Evolutionary conservation across 495 filamentous ascomycete genomes (phyloP), one percentile per base, ranked within the genome.

Genomic region (Penicillium atrosanguineum): DNA sequence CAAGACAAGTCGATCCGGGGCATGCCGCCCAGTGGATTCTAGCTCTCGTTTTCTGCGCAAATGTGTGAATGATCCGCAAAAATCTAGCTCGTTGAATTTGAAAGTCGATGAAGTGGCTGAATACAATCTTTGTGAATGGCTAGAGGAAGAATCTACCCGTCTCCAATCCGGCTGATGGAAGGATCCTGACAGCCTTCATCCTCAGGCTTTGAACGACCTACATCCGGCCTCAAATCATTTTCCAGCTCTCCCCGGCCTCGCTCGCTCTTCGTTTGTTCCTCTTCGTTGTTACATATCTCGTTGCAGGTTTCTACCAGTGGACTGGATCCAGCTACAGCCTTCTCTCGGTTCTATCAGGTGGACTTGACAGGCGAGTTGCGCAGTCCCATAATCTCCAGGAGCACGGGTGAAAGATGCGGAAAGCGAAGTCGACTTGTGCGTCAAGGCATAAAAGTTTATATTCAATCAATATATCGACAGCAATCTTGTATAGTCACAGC

Each of bases 1-100:
- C 44, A 54, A 54, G 52, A 31, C 23, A 20, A n/a, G 44, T 21
- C 15, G 20, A 42, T 54, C 44, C 41, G 37, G 23, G 44, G 38
- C 31, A 31, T 39, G 39, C 20, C 11, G 39, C 16, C 20, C n/a
- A 9, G 16, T 34, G 11, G 31, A 4, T 34, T 14, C 12, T 34
- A 34, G 31, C 11, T 14, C 11, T 15, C 31, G 14, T 12, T 14
- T 34, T 8, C 1, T 4, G 14, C 12, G 4, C 31, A 12, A 11
- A 14, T 34, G 11, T 34, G 31, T 34, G 11, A 34, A 34, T 14
- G 9, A 2, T 34, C 12, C 11, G 9, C 31, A 34, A 34, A 4
- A 4, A 4, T 34, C 31, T 34, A 34, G 12, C 12, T 23, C 11
- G 31, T 34, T 4, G 8, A 31, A 14, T 34, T 8, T 0, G 4